A percentile compares a stretch with the other conserved stretches of the same genome.
Conservation (phyloP, 768 basidiomycete genomes). For the Trametes punicea region DNA sequence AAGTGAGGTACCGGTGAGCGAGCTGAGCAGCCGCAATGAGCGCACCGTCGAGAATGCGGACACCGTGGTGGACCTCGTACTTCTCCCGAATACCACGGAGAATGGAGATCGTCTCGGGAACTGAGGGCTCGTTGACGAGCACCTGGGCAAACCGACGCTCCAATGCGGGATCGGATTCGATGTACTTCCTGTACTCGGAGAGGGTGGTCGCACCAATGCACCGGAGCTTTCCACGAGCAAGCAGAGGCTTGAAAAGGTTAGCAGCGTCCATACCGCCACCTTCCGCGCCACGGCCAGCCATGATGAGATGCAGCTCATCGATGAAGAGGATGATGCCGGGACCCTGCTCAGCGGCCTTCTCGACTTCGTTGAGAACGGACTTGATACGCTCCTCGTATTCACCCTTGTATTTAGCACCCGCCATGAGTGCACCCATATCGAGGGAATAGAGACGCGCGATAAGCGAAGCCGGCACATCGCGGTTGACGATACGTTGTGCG, state of each 20-base stretch:
- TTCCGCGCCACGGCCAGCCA: conserved; percentile 80
- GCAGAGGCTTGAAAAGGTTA: conserved; percentile 87
- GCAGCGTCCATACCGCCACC: conserved; percentile 93
- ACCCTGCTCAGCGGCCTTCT: conserved; percentile 78
- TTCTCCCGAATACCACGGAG: conserved; percentile 92
- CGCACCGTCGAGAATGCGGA: conserved; percentile 83
- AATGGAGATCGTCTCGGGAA: conserved; percentile 88
- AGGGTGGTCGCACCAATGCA: conserved; percentile 92
- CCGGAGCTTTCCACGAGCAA: conserved; percentile 77
- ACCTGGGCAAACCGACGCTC: conserved; percentile 94
- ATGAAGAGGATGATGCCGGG: conserved; percentile 88
- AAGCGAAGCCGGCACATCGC: conserved; percentile 79
- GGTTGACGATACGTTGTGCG: conserved; percentile 91
- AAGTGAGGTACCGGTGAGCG: conserved; percentile 90
- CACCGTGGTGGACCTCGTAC: conserved; percentile 86
- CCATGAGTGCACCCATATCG: conserved; percentile 96
- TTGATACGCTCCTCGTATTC: conserved; percentile 98
- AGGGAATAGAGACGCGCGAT: conserved; percentile 77
- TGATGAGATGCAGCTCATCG: conserved; percentile 92
- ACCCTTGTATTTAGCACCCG: conserved; percentile 88
- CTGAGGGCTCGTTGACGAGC: conserved; percentile 85
- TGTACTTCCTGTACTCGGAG: conserved; percentile 88
- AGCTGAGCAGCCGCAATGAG: conserved; percentile 87
- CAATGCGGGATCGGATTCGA: conserved; percentile 88
- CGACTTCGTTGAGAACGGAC: conserved; percentile 86